A percentile compares a stretch with the other conserved stretches of the same genome.
phyloP scores from a whole-genome alignment of 345 rosid species.

The Nephelium lappaceum region DNA sequence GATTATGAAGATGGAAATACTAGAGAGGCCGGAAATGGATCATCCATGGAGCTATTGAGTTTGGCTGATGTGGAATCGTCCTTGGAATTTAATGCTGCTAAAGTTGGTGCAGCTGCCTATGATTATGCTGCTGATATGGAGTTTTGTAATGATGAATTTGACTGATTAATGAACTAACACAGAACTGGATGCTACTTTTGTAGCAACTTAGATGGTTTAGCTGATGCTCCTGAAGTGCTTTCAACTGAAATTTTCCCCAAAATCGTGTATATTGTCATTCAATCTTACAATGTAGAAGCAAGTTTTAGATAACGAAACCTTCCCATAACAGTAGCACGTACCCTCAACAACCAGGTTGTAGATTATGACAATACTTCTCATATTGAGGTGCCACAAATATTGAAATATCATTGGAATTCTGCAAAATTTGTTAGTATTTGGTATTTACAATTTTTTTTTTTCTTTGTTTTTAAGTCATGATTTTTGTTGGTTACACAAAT shows the following conservation, averaged over 20 bases:
- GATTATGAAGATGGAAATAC: slow-evolving; percentile 24
- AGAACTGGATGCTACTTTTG: not conserved
- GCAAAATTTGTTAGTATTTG: too few relatives aligned
- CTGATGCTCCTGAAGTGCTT: not conserved
- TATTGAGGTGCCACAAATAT: too few relatives aligned
- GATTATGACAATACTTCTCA: too few relatives aligned
- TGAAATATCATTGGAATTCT: too few relatives aligned
- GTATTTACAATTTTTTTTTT: too few relatives aligned
- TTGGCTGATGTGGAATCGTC: slow-evolving; percentile 20
- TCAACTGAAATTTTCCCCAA: not conserved
- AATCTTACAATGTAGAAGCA: not conserved
- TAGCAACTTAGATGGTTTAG: not conserved
- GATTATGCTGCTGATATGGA: slow-evolving; percentile 40
- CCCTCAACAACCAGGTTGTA: too few relatives aligned
- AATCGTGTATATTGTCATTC: slow-evolving; percentile 8
- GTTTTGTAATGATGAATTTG: slow-evolving; percentile 43
- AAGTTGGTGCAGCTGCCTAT: slow-evolving; percentile 15
- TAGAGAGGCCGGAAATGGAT: slow-evolving; percentile 20
- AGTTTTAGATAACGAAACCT: not conserved
- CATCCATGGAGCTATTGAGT: slow-evolving; percentile 16
- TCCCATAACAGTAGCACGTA: not conserved
- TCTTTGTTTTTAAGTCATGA: too few relatives aligned
- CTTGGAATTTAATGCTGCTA: slow-evolving; percentile 22
- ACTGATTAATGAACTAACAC: slow-evolving; percentile 30
- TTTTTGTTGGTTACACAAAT: too few relatives aligned